phyloP scores from a whole-genome alignment of 441 rosid genomes.

The Gossypium schwendimanii region DNA sequence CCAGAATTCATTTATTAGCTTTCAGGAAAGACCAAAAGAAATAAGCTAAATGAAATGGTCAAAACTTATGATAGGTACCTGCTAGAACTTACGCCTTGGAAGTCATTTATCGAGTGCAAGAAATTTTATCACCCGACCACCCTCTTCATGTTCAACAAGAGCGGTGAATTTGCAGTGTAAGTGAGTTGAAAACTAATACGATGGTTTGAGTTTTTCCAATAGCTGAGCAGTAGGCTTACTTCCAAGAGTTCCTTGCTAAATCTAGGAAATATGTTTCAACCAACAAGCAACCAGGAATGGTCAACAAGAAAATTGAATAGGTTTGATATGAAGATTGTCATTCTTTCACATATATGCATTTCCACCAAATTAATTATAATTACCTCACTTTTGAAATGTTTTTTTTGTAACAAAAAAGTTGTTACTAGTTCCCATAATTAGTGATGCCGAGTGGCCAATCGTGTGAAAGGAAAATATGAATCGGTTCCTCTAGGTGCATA shows the following conservation, averaged over 20 bases:
- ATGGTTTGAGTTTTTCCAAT: constrained; percentile 66
- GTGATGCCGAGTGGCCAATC: constrained; percentile 93
- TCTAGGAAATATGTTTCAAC: constrained; percentile 31
- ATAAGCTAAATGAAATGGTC: constrained; percentile 4
- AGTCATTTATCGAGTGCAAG: constrained; percentile 60
- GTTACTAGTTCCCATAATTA: constrained; percentile 62
- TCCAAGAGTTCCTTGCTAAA: constrained; percentile 58
- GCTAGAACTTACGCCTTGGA: constrained; percentile 65
- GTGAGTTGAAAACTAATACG: constrained; percentile 91
- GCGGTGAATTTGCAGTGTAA: constrained; percentile 85
- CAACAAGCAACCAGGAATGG: constrained; percentile 7
- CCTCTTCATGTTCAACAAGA: constrained; percentile 68
- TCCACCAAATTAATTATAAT: not conserved
- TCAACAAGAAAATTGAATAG: not conserved
- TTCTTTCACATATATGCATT: not conserved
- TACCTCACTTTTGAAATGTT: constrained; percentile 65
- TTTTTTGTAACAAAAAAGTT: constrained; percentile 55
- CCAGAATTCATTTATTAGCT: constrained; percentile 20
- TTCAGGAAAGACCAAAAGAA: constrained; percentile 12
- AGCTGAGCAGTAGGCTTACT: constrained; percentile 79
- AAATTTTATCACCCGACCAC: constrained; percentile 47
- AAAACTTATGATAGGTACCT: constrained; percentile 32
- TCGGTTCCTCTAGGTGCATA: constrained; percentile 71
- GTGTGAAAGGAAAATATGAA: constrained; percentile 86
- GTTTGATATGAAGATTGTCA: not conserved